A percentile compares a stretch with the other conserved stretches of the same genome.
Evolutionary conservation across 805 yeast species (phyloP).

Genomic region (Candida boidinii): DNA sequence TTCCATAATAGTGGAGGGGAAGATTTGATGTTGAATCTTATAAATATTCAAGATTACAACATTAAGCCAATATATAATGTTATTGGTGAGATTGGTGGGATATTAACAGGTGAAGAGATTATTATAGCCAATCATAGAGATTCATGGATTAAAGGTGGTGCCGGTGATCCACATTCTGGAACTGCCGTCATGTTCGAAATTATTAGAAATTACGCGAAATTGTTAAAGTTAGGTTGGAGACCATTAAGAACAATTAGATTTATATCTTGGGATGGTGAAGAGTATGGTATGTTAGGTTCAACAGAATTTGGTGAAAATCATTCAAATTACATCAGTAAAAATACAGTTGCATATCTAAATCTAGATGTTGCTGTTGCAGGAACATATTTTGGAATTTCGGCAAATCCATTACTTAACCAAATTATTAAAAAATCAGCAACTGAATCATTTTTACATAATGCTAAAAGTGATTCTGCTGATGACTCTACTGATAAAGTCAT

Average conservation of each 20-base stretch:
- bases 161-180: conserved; percentile 44
- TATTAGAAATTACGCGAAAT: conserved; percentile 38
- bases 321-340: conserved; percentile 28
- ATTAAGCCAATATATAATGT: conserved; percentile 40
- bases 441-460: conserved; percentile 33
- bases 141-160: conserved; percentile 38
- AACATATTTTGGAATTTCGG: conserved; percentile 31
- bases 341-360: conserved; percentile 43
- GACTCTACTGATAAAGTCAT: no score
- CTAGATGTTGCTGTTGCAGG: conserved; percentile 49
- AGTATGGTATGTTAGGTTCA: conserved; percentile 45
- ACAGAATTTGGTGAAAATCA: conserved; percentile 48
- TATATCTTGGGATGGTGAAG: conserved; percentile 35
- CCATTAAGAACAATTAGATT: conserved; percentile 32
- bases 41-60: conserved; percentile 31
- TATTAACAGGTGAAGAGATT: conserved; percentile 41
- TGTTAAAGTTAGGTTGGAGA: conserved; percentile 36
- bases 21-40: conserved; percentile 25
- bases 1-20: conserved; percentile 1
- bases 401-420: conserved; percentile 50
- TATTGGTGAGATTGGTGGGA: conserved; percentile 47
- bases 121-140: conserved; percentile 52
- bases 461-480: conserved; percentile 25
- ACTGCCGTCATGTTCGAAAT: conserved; percentile 42
- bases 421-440: conserved; percentile 37